phyloP scores from a whole-genome alignment of 179 eudicot species.

The Patellifolia procumbens region DNA sequence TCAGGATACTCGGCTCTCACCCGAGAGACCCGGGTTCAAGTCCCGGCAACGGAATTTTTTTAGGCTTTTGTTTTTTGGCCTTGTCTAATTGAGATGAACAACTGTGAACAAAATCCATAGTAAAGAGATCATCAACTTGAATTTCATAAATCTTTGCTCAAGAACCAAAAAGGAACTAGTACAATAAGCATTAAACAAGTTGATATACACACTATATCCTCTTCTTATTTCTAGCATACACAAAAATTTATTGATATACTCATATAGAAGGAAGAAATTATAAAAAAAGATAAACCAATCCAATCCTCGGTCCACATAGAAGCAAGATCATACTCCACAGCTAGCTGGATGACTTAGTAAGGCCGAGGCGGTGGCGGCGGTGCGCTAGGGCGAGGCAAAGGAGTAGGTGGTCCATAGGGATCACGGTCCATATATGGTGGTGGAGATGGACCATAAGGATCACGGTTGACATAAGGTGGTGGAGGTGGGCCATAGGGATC shows the following conservation, averaged over 20 bases:
- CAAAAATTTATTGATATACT: conserved; percentile 1
- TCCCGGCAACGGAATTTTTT: conserved; percentile 85
- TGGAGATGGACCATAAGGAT: conserved; percentile 28
- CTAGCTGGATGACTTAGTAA: conserved; percentile 12
- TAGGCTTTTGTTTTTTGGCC: background rate
- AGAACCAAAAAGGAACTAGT: no score
- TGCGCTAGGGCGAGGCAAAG: conserved; percentile 23
- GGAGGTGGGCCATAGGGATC: conserved; percentile 31
- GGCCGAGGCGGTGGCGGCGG: conserved; percentile 28
- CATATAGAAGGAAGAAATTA: no score
- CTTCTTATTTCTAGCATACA: background rate
- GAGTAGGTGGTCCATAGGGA: conserved; percentile 6
- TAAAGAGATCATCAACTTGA: background rate
- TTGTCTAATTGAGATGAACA: background rate
- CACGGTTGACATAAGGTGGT: conserved; percentile 17
- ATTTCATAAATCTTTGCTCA: background rate
- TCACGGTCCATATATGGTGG: conserved; percentile 22
- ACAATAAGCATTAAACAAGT: background rate
- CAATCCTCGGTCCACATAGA: background rate
- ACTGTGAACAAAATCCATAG: background rate
- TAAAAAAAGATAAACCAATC: no score
- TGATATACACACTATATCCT: background rate
- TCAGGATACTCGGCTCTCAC: conserved; percentile 99
- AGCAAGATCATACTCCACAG: background rate
- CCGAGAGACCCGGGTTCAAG: conserved; percentile 98